Conservation (phyloP, 352 stramenopile species). For the Globisporangium nagaii region DNA sequence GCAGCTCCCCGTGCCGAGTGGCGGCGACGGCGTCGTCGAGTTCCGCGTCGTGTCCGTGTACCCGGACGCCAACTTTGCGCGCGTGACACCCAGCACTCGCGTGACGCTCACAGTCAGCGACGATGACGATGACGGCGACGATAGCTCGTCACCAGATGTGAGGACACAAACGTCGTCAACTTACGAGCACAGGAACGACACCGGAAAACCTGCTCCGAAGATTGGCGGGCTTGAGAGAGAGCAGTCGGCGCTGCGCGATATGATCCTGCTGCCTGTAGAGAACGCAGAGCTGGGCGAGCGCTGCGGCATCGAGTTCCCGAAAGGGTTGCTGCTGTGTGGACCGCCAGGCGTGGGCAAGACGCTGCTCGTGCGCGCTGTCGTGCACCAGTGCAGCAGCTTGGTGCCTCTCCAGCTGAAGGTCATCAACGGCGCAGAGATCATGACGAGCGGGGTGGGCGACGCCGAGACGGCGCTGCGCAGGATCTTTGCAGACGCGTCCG, state of each 20-base stretch:
- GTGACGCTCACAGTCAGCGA: slow-evolving; percentile 32
- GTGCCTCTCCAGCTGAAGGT: slow-evolving; percentile 50
- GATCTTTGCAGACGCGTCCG: slow-evolving; percentile 45
- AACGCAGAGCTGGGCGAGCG: slow-evolving; percentile 23
- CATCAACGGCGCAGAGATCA: slow-evolving; percentile 80
- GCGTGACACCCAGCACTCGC: slow-evolving; percentile 37
- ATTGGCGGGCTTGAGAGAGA: slow-evolving; percentile 71
- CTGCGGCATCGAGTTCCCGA: slow-evolving; percentile 55
- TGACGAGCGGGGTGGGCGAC: slow-evolving; percentile 68
- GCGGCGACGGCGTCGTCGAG: slow-evolving; percentile 13
- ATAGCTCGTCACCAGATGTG: neutral
- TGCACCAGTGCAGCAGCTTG: slow-evolving; percentile 46
- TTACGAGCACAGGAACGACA: neutral
- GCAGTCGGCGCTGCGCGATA: slow-evolving; percentile 46
- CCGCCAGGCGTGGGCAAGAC: slow-evolving; percentile 81
- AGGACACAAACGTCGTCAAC: neutral
- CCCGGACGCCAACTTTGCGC: slow-evolving; percentile 22
- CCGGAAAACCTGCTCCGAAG: slow-evolving; percentile 2
- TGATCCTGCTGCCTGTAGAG: slow-evolving; percentile 60
- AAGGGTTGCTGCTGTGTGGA: slow-evolving; percentile 65
- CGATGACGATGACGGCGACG: neutral
- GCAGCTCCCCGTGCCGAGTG: slow-evolving; percentile 24
- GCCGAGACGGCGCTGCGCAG: slow-evolving; percentile 54
- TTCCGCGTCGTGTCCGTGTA: slow-evolving; percentile 52
- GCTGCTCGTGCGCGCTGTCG: slow-evolving; percentile 62